These are phyloP conservation scores for Diaporthe sp. DNA, from an alignment of 2,329 filamentous ascomycete genomes.

Conservation along the genomic window DNA sequence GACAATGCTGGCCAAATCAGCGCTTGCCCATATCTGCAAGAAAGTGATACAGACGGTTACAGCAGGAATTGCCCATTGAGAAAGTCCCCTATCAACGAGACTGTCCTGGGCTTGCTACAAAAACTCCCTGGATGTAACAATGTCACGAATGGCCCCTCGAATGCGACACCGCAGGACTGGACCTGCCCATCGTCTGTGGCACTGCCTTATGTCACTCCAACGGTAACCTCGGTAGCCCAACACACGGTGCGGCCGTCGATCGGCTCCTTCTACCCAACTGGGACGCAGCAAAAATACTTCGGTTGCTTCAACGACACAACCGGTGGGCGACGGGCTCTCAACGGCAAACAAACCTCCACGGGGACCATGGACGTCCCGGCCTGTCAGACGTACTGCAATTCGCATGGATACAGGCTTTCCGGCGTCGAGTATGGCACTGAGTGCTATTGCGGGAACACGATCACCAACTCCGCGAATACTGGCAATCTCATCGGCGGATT, in stretches of 20 bases:
- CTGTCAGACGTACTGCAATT: constrained; percentile 16
- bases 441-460: not conserved
- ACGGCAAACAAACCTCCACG: constrained; percentile 22
- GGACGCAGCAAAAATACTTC: constrained; percentile 56
- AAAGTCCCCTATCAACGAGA: constrained; percentile 10
- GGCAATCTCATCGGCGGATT: constrained; percentile 1
- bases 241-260: constrained; percentile 35
- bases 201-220: constrained; percentile 9
- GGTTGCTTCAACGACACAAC: constrained; percentile 44
- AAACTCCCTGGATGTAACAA: constrained; percentile 12
- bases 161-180: constrained; percentile 1
- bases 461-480: constrained; percentile 4
- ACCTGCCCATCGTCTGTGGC: constrained; percentile 10
- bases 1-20: constrained; percentile 50
- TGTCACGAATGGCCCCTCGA: not conserved
- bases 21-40: constrained; percentile 50
- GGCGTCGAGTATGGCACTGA: constrained; percentile 11
- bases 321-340: constrained; percentile 35
- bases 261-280: constrained; percentile 55
- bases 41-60: constrained; percentile 53
- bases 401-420: not conserved
- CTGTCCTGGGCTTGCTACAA: not conserved
- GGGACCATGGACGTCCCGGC: not conserved
- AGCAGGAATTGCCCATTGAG: constrained; percentile 60
- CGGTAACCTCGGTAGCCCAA: constrained; percentile 2